Evolutionary conservation across 768 basidiomycete species (phyloP).

Genomic region (Arthromyces matolae): DNA sequence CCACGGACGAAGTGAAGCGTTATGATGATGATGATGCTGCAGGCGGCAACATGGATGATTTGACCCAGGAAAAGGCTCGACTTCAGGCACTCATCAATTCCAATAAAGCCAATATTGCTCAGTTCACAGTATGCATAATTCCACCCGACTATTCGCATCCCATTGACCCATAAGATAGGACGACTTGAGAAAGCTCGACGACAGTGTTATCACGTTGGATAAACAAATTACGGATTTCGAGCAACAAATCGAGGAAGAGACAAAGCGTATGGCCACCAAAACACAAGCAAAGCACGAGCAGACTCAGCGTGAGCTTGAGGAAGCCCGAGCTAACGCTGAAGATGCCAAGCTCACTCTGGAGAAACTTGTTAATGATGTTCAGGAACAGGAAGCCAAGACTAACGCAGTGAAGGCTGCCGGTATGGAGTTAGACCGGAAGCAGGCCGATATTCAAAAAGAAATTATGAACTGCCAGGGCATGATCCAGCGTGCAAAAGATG

Average conservation of each 20-base stretch:
- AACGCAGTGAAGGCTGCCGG: slow-evolving; percentile 34
- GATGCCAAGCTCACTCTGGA: slow-evolving; percentile 33
- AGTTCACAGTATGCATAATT: slow-evolving; percentile 39
- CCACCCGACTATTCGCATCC: neutral
- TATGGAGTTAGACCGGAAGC: slow-evolving; percentile 30
- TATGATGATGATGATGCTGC: slow-evolving; percentile 27
- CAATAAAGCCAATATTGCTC: slow-evolving; percentile 41
- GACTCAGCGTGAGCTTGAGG: slow-evolving; percentile 46
- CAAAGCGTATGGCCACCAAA: slow-evolving; percentile 47
- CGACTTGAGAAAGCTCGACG: slow-evolving; percentile 49
- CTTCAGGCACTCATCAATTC: slow-evolving; percentile 43
- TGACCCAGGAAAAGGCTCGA: slow-evolving; percentile 37
- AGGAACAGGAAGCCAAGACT: slow-evolving; percentile 24
- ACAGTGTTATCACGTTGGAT: slow-evolving; percentile 30
- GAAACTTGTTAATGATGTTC: slow-evolving; percentile 30
- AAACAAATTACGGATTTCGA: slow-evolving; percentile 37
- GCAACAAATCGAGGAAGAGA: slow-evolving; percentile 50
- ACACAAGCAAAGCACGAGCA: slow-evolving; percentile 64
- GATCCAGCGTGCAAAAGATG: slow-evolving; percentile 45
- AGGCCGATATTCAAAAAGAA: slow-evolving; percentile 29
- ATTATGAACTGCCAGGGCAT: slow-evolving; percentile 47
- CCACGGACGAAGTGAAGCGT: slow-evolving; percentile 27
- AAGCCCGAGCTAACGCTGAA: slow-evolving; percentile 36
- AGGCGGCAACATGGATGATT: slow-evolving; percentile 31
- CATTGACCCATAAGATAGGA: slow-evolving; percentile 30